Evolutionary conservation across 768 basidiomycete species (phyloP).

Genomic region (Boletus sp.): DNA sequence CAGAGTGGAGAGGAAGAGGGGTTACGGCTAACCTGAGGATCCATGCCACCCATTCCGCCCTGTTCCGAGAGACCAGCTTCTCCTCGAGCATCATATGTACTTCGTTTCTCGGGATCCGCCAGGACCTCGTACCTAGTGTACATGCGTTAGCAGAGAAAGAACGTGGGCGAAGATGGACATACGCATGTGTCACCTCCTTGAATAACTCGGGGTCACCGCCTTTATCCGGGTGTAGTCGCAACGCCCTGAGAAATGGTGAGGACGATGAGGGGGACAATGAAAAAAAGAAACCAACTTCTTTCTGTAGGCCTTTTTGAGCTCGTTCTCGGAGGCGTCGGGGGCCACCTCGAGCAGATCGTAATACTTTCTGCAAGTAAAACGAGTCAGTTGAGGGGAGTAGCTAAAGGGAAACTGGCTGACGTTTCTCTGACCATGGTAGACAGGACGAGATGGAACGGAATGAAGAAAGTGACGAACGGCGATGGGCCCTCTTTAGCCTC

Average conservation of each 20-base stretch:
- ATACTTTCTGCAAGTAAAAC: conserved; percentile 57
- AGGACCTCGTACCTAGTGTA: conserved; percentile 82
- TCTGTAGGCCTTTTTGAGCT: conserved; percentile 94
- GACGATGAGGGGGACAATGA: neutral
- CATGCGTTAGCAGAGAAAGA: neutral
- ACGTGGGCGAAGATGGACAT: conserved; percentile 33
- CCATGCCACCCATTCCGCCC: conserved; percentile 94
- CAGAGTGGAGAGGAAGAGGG: neutral
- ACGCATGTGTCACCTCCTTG: conserved; percentile 97
- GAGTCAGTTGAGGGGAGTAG: neutral
- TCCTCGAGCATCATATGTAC: conserved; percentile 84
- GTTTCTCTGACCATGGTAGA: conserved; percentile 66
- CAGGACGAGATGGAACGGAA: conserved; percentile 7
- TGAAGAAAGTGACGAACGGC: conserved; percentile 13
- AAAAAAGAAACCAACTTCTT: conserved; percentile 61
- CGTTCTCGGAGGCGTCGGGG: conserved; percentile 73
- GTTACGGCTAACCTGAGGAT: conserved; percentile 69
- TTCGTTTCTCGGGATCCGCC: conserved; percentile 80
- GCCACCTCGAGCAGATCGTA: conserved; percentile 90
- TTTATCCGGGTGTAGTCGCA: conserved; percentile 88
- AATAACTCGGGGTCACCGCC: conserved; percentile 95
- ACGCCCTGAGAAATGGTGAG: conserved; percentile 49
- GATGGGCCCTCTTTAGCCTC: conserved; percentile 21
- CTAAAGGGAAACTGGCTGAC: conserved; percentile 29
- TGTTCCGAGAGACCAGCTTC: conserved; percentile 87